A percentile compares a stretch with the other conserved stretches of the same genome.
Evolutionary conservation across 139 green algal genomes (phyloP).

Genomic region (Coccomyxa sp.): DNA sequence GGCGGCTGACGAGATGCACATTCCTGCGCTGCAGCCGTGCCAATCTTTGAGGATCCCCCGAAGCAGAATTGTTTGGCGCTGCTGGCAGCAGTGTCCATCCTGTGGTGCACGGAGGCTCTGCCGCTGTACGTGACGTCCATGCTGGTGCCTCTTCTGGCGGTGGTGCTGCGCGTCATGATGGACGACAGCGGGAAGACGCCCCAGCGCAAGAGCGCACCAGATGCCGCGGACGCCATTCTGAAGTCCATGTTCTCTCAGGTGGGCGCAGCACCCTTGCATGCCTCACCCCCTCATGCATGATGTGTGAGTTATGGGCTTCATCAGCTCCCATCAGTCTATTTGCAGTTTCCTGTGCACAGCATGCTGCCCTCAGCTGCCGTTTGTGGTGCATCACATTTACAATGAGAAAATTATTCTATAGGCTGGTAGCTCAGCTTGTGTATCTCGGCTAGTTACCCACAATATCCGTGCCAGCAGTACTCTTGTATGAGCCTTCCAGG

Average conservation of each 20-base stretch:
- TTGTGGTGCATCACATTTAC: no score
- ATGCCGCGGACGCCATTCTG: conserved; percentile 59
- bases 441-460: no score
- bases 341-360: no score
- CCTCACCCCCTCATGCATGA: background rate
- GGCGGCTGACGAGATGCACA: background rate
- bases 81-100: conserved; percentile 49
- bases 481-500: background rate
- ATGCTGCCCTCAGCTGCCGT: no score
- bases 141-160: conserved; percentile 49
- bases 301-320: background rate
- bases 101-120: conserved; percentile 67
- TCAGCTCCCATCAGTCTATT: no score
- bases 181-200: conserved; percentile 30
- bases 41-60: conserved; percentile 32
- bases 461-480: background rate
- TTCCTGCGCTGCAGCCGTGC: conserved; percentile 4
- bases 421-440: no score
- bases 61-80: conserved; percentile 62
- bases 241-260: conserved; percentile 64
- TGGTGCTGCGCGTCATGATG: conserved; percentile 33
- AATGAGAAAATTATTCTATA: no score
- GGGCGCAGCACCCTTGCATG: conserved; percentile 44
- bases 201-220: conserved; percentile 32
- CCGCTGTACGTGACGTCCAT: conserved; percentile 70